Conservation (phyloP, 2,329 filamentous ascomycete genomes). For the Gliomastix tumulicola region DNA sequence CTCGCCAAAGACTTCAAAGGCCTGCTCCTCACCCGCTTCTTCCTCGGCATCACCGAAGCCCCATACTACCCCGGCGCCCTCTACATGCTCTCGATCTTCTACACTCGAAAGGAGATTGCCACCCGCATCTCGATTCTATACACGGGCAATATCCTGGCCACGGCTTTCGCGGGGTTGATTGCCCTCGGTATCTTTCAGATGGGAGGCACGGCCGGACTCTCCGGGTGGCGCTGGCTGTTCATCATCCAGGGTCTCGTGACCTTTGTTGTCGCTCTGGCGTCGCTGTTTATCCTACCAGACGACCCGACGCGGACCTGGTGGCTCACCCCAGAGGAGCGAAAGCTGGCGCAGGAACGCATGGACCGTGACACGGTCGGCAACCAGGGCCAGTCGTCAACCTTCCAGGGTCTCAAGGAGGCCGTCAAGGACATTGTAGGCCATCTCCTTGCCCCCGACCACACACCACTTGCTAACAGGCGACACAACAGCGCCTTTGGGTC, state of each 20-base stretch:
- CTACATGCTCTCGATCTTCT: slow-evolving; percentile 14
- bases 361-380: slow-evolving; percentile 30
- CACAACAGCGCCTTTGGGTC: slow-evolving; percentile 27
- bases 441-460: too few relatives aligned
- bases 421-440: slow-evolving; percentile 27
- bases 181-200: slow-evolving; percentile 12
- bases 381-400: neutral
- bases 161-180: slow-evolving; percentile 12
- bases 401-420: slow-evolving; percentile 17
- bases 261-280: slow-evolving; percentile 6
- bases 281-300: slow-evolving; percentile 9
- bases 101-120: slow-evolving; percentile 15
- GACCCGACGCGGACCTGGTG: slow-evolving; percentile 30
- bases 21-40: slow-evolving; percentile 6
- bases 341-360: slow-evolving; percentile 25
- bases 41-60: slow-evolving; percentile 13
- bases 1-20: slow-evolving; percentile 6
- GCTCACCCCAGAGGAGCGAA: slow-evolving; percentile 30
- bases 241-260: slow-evolving; percentile 18
- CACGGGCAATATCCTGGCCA: slow-evolving; percentile 12
- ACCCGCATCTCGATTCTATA: slow-evolving; percentile 14
- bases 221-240: slow-evolving; percentile 32
- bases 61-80: slow-evolving; percentile 19
- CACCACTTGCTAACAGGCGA: too few relatives aligned
- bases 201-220: slow-evolving; percentile 15